phyloP scores from a whole-genome alignment of 2,329 filamentous ascomycete genomes.

The Aspergillus brasiliensis region DNA sequence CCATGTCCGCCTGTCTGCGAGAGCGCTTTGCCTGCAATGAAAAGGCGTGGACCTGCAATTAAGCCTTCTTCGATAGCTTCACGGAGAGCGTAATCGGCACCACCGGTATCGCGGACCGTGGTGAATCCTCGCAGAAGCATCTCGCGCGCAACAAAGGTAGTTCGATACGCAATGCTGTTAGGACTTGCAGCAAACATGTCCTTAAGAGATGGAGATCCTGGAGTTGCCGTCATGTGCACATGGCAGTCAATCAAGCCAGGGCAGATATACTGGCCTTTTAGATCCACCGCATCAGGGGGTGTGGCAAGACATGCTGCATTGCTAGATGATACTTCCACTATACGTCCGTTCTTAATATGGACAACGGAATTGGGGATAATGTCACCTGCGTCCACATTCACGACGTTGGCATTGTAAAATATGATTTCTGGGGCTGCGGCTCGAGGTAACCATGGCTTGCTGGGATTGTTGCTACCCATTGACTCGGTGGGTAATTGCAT shows the following conservation, averaged over 20 bases:
- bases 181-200: constrained; percentile 40
- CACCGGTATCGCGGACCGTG: constrained; percentile 59
- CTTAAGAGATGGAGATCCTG: constrained; percentile 43
- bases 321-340: constrained; percentile 26
- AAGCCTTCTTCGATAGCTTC: constrained; percentile 53
- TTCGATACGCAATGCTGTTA: constrained; percentile 18
- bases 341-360: constrained; percentile 38
- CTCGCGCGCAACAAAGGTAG: constrained; percentile 25
- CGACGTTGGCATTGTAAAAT: constrained; percentile 49
- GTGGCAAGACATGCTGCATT: constrained; percentile 7
- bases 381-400: constrained; percentile 43
- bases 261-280: constrained; percentile 49
- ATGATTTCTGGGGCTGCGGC: constrained; percentile 16
- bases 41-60: constrained; percentile 56
- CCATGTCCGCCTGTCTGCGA: constrained; percentile 61
- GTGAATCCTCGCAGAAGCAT: constrained; percentile 62
- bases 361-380: constrained; percentile 35
- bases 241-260: constrained; percentile 58
- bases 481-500: too few species aligned
- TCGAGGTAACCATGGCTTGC: too few species aligned
- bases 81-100: constrained; percentile 53
- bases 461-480: too few species aligned
- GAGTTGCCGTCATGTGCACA: constrained; percentile 51
- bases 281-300: constrained; percentile 37
- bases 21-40: constrained; percentile 56